Conservation (phyloP, 495 filamentous ascomycete species). For the Lasiosphaeria ovina region DNA sequence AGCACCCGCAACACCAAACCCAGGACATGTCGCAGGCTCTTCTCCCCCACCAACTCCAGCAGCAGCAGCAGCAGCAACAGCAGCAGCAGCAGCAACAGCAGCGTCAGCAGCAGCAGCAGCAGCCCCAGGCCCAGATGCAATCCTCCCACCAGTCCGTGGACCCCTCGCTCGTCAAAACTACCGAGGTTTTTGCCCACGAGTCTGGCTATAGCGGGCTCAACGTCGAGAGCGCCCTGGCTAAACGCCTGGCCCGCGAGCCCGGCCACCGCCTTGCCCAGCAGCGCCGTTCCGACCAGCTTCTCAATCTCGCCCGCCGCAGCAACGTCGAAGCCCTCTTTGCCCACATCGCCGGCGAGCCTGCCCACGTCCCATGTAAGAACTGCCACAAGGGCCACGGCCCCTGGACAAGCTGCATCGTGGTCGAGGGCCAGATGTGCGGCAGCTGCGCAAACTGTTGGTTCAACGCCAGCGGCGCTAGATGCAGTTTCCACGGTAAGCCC, state of each 20-base stretch:
- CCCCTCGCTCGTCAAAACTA: conserved; percentile 33
- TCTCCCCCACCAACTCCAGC: neutral
- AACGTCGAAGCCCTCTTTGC: conserved; percentile 52
- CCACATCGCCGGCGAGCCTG: conserved; percentile 45
- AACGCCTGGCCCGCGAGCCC: conserved; percentile 43
- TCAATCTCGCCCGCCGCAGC: conserved; percentile 46
- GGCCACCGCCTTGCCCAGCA: conserved; percentile 45
- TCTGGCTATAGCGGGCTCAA: conserved; percentile 42
- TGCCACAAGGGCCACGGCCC: conserved; percentile 53
- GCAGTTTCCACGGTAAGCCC: conserved; percentile 50
- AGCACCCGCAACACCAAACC: conserved; percentile 8
- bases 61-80: conserved; percentile 15
- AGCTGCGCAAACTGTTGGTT: conserved; percentile 55
- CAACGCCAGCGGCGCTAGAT: conserved; percentile 48
- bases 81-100: conserved; percentile 11
- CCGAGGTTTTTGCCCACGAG: conserved; percentile 40
- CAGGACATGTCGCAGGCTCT: conserved; percentile 6
- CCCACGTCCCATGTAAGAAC: conserved; percentile 48
- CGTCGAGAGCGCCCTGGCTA: conserved; percentile 48
- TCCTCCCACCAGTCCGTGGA: conserved; percentile 29
- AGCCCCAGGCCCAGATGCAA: conserved; percentile 20
- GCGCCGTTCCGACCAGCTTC: conserved; percentile 43
- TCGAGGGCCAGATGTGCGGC: conserved; percentile 52
- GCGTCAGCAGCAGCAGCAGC: conserved; percentile 24
- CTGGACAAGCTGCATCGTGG: conserved; percentile 46